Evolutionary conservation across 2,329 filamentous ascomycete genomes (phyloP).

Genomic region (Davidsoniella australis): DNA sequence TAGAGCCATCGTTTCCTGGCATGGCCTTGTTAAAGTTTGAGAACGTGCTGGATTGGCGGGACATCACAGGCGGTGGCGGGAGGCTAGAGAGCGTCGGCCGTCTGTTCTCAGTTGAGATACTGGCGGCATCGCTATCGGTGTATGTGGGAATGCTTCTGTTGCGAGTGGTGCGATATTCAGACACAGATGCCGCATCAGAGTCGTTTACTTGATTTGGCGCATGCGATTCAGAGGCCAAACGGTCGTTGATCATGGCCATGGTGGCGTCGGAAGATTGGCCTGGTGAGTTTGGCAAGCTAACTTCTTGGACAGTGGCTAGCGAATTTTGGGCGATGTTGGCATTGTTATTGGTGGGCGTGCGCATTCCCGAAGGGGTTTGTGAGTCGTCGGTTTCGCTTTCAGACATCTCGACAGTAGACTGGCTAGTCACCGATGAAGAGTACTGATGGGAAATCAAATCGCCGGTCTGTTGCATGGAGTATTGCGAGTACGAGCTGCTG

Average conservation of each 20-base stretch:
- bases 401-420: conserved; percentile 18
- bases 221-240: conserved; percentile 19
- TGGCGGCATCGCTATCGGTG: conserved; percentile 47
- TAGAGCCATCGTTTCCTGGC: conserved; percentile 62
- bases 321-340: conserved; percentile 28
- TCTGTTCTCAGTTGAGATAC: conserved; percentile 26
- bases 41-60: conserved; percentile 45
- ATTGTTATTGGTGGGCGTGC: conserved; percentile 39
- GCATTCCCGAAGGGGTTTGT: conserved; percentile 32
- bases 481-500: conserved; percentile 3
- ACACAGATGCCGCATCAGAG: conserved; percentile 6
- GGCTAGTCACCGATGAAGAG: conserved; percentile 9
- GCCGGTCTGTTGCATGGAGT: conserved; percentile 3
- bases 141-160: background rate
- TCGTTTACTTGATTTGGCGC: background rate
- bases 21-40: conserved; percentile 54
- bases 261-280: conserved; percentile 26
- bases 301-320: conserved; percentile 83
- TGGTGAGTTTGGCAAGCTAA: conserved; percentile 60
- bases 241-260: conserved; percentile 35
- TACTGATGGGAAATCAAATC: background rate
- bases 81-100: conserved; percentile 25
- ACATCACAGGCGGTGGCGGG: conserved; percentile 32
- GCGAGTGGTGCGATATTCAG: conserved; percentile 4
- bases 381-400: conserved; percentile 38